phyloP scores from a whole-genome alignment of 768 basidiomycete species.

The Mrakia gelida region DNA sequence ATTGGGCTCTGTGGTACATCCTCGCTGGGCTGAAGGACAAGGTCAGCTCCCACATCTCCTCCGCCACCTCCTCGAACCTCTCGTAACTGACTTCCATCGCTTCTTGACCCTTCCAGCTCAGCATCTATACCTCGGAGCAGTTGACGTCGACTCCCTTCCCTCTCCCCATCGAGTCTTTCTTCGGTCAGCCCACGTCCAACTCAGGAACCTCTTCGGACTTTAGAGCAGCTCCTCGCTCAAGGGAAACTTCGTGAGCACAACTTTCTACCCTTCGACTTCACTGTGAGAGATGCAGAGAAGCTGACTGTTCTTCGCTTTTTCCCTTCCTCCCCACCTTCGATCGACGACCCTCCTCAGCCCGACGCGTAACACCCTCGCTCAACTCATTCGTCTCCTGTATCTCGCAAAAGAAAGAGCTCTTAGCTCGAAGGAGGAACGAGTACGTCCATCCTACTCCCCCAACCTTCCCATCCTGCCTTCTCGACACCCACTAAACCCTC shows the following conservation, averaged over 20 bases:
- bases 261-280: neutral
- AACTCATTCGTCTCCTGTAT: neutral
- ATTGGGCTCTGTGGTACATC: constrained; percentile 9
- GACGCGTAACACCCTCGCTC: constrained; percentile 6
- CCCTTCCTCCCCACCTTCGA: neutral
- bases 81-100: neutral
- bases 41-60: neutral
- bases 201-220: neutral
- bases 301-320: too few relatives aligned
- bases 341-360: neutral
- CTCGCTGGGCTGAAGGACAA: neutral
- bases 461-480: neutral
- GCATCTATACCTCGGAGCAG: neutral
- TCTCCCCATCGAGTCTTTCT: neutral
- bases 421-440: neutral
- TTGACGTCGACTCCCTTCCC: neutral
- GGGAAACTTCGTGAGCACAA: constrained; percentile 8
- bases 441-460: neutral
- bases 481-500: neutral
- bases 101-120: neutral
- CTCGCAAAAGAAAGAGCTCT: constrained; percentile 1
- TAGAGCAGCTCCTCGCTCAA: neutral
- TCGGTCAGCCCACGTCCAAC: neutral
- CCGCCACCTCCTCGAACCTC: neutral
- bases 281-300: too few relatives aligned